Evolutionary conservation across 306 rosid genomes (phyloP), one percentile per base, ranked within the genome.

Genomic region (Quercus aquifolioides): DNA sequence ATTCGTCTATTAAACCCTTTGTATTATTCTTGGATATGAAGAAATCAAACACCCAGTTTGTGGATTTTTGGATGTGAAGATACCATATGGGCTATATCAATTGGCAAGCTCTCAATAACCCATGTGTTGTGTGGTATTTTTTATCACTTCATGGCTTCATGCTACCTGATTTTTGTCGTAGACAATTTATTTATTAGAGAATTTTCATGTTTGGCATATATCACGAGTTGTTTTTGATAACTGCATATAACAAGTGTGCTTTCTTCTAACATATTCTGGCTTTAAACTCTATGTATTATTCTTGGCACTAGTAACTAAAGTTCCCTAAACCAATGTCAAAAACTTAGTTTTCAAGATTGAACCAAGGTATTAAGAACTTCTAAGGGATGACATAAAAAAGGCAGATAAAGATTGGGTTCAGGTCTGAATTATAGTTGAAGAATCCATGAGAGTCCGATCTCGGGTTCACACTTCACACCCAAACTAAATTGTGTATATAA

Each of bases 371-470:
- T 35, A 91, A 81, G 98, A 95, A 73, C 89, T 95, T 60, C 79
- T 76, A 19, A 86, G 89, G 21, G 85, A 90, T 83, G 43, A 89
- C 83, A 92, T 95, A 78, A 86, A 83, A 55, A 58, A 30, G 28
- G 90, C 90, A 31, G 93, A 90, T 74, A 82, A 79, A 71, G 94
- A 92, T 57, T 98, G 98, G 7, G 96, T 89, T 28, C 88, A 92
- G 73, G 99, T 95, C 56, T 77, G 77, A 52, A 92, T 92, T 1
- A 82, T 95, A 81, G 98, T 98, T 55, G 99, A 96, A 83, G 97
- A 90, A 84, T 81, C 97, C 76, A 85, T 95, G 96, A 96, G 94
- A 76, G 84, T 90, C 0, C 84, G 77, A 54, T 92, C 98, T 5
- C 90, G 89, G 0, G 97, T 93, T 21, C 91, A 88, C 86, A 95